Percentiles rank a stretch among this genome's conserved stretches.
These are phyloP conservation scores for Leucocoprinus sp. DNA, from an alignment of 768 basidiomycete genomes.

Conservation along the genomic window DNA sequence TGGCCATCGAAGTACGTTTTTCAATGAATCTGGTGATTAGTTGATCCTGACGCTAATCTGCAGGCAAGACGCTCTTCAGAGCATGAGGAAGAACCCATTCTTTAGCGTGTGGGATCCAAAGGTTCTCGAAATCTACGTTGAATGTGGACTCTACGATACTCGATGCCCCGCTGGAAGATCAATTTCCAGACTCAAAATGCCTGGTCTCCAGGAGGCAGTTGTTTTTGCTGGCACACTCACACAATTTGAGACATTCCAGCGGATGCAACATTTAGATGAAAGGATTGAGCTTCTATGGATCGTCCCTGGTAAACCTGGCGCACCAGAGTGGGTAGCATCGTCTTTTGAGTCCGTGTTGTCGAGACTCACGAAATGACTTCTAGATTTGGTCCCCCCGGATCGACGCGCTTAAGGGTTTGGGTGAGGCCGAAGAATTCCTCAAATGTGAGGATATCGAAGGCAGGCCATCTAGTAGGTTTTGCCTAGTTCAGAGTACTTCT, in stretches of 20 bases:
- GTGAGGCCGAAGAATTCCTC: conserved; percentile 32
- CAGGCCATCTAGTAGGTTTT: conserved; percentile 37
- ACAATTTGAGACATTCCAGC: conserved; percentile 32
- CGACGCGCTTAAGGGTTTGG: conserved; percentile 34
- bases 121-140: conserved; percentile 51
- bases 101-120: conserved; percentile 65
- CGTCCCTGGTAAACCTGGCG: conserved; percentile 36
- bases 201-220: conserved; percentile 54
- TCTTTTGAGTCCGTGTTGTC: not conserved
- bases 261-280: conserved; percentile 37
- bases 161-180: conserved; percentile 23
- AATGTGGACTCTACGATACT: conserved; percentile 41
- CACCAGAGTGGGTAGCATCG: conserved; percentile 21
- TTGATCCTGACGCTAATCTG: not conserved
- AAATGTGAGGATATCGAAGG: conserved; percentile 29
- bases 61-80: conserved; percentile 52
- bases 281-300: conserved; percentile 47
- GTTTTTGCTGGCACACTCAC: conserved; percentile 45
- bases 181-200: conserved; percentile 54
- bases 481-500: not conserved
- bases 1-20: conserved; percentile 53
- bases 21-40: not conserved
- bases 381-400: conserved; percentile 21
- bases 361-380: conserved; percentile 12
- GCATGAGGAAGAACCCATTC: conserved; percentile 50